Evolutionary conservation across 2,329 filamentous ascomycete species (phyloP).

Genomic region (Nannizziopsis barbatae): DNA sequence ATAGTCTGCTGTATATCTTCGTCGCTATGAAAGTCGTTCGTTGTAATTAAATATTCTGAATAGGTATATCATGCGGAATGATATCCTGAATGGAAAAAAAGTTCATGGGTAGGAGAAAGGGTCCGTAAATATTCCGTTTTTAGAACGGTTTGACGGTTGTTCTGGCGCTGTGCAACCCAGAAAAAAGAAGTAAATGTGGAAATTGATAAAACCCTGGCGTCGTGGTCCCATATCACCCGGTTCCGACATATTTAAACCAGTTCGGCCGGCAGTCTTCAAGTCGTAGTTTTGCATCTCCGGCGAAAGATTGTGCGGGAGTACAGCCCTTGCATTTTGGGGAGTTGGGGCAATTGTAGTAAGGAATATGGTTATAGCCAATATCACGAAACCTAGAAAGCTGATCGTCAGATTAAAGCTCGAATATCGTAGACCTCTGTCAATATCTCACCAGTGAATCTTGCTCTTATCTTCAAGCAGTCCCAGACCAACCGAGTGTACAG

Average conservation of each 20-base stretch:
- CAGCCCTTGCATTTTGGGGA: slow-evolving; percentile 87
- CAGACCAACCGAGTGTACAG: slow-evolving; percentile 86
- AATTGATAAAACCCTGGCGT: too few species aligned
- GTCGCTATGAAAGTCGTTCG: slow-evolving; percentile 4
- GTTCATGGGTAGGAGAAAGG: background rate
- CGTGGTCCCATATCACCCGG: slow-evolving; percentile 37
- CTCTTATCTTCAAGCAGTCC: slow-evolving; percentile 83
- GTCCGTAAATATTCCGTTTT: background rate
- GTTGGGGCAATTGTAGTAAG: slow-evolving; percentile 98
- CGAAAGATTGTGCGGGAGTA: slow-evolving; percentile 74
- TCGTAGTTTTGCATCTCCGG: slow-evolving; percentile 73
- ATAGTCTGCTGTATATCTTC: slow-evolving; percentile 1
- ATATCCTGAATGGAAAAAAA: background rate
- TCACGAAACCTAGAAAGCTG: slow-evolving; percentile 71
- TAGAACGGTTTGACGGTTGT: background rate
- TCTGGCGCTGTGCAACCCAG: background rate
- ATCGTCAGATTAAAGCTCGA: background rate
- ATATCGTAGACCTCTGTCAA: background rate
- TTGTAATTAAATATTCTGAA: background rate
- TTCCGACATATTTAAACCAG: slow-evolving; percentile 93
- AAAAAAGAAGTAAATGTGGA: too few species aligned
- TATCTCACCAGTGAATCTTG: slow-evolving; percentile 78
- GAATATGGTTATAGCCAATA: slow-evolving; percentile 96
- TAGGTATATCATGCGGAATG: background rate
- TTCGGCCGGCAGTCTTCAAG: slow-evolving; percentile 89